phyloP scores from a whole-genome alignment of 2,329 filamentous ascomycete genomes.

The Xylariales sp. region DNA sequence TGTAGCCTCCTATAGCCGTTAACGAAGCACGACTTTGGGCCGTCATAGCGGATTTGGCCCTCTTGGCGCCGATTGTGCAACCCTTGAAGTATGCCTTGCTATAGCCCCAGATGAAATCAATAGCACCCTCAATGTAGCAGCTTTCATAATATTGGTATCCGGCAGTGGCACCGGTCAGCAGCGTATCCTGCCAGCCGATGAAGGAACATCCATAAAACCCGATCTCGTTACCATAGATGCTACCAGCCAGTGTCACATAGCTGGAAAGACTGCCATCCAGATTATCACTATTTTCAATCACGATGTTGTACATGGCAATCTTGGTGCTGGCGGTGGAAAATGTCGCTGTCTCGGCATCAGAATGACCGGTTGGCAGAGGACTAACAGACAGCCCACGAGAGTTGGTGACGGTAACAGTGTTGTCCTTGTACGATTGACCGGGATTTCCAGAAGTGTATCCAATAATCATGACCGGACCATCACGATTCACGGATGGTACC shows the following conservation, averaged over 20 bases:
- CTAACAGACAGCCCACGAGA: constrained; percentile 6
- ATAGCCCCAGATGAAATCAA: constrained; percentile 46
- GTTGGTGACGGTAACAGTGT: constrained; percentile 49
- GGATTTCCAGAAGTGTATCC: constrained; percentile 53
- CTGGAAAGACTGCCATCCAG: constrained; percentile 29
- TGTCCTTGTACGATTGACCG: constrained; percentile 40
- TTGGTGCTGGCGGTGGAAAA: constrained; percentile 40
- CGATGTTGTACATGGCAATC: constrained; percentile 60
- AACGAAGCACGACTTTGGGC: constrained; percentile 2
- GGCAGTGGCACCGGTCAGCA: constrained; percentile 32
- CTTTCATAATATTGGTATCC: constrained; percentile 43
- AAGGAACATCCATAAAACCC: constrained; percentile 44
- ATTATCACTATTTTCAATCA: constrained; percentile 40
- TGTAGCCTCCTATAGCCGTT: constrained; percentile 5
- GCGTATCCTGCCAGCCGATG: constrained; percentile 45
- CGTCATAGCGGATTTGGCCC: constrained; percentile 30
- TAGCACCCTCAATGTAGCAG: constrained; percentile 41
- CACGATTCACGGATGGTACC: constrained; percentile 45
- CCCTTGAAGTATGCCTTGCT: constrained; percentile 38
- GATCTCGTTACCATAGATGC: constrained; percentile 33
- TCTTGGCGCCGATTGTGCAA: constrained; percentile 32
- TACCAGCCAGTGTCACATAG: constrained; percentile 36
- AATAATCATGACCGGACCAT: constrained; percentile 48
- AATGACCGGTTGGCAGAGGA: constrained; percentile 31
- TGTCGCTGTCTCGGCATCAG: constrained; percentile 49